phyloP scores from a whole-genome alignment of 2,329 filamentous ascomycete species.

The Scytalidium sp. region DNA sequence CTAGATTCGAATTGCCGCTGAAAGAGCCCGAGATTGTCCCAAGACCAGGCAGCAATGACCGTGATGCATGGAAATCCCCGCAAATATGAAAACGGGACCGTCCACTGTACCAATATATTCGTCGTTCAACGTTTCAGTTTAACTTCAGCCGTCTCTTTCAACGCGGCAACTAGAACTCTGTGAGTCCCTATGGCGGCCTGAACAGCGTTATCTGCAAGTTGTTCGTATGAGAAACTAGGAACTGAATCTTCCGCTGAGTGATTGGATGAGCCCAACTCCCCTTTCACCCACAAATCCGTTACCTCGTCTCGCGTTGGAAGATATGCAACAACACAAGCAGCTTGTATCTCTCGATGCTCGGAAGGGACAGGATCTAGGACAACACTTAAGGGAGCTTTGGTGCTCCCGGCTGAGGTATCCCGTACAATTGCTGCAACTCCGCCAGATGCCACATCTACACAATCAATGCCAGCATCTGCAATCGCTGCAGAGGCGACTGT shows the following conservation, averaged over 20 bases:
- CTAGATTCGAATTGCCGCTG: too few relatives aligned
- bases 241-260: slow-evolving; percentile 38
- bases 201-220: slow-evolving; percentile 60
- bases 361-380: slow-evolving; percentile 80
- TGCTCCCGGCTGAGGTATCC: slow-evolving; percentile 30
- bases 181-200: slow-evolving; percentile 58
- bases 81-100: not conserved
- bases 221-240: slow-evolving; percentile 42
- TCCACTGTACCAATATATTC: not conserved
- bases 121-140: slow-evolving; percentile 17
- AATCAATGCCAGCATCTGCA: slow-evolving; percentile 93
- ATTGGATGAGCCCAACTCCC: slow-evolving; percentile 45
- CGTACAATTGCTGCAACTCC: slow-evolving; percentile 80
- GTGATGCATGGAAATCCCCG: too few relatives aligned
- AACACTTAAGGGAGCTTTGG: slow-evolving; percentile 38
- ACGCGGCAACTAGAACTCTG: slow-evolving; percentile 57
- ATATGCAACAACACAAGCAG: slow-evolving; percentile 88
- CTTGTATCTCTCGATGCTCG: slow-evolving; percentile 74
- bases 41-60: too few relatives aligned
- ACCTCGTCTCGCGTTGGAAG: slow-evolving; percentile 84
- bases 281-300: slow-evolving; percentile 93
- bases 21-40: too few relatives aligned
- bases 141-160: slow-evolving; percentile 52
- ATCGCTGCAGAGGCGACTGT: slow-evolving; percentile 92
- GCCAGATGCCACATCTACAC: slow-evolving; percentile 83